Evolutionary conservation across 768 basidiomycete species (phyloP).

Genomic region (Mrakia gelida): DNA sequence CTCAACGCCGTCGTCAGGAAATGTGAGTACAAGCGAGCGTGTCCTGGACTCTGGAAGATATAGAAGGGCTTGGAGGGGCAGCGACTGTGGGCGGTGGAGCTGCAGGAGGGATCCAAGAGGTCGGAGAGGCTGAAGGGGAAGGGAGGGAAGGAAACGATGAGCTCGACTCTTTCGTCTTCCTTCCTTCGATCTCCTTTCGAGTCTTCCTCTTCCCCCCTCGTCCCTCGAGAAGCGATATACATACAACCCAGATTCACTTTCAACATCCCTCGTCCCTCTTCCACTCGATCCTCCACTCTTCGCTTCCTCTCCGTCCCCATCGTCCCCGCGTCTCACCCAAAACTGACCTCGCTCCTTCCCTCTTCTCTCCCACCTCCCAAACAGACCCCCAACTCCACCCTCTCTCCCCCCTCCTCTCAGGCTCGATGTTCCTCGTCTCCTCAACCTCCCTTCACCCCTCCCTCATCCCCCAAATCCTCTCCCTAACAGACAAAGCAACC

Average conservation of each 20-base stretch:
- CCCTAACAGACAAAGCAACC: slow-evolving; percentile 22
- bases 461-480: slow-evolving; percentile 18
- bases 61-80: not conserved
- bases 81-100: too few relatives aligned
- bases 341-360: not conserved
- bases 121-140: not conserved
- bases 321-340: too few relatives aligned
- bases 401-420: slow-evolving; percentile 2
- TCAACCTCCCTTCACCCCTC: not conserved
- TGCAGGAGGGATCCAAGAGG: not conserved
- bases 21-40: slow-evolving; percentile 3
- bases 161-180: not conserved
- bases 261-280: not conserved
- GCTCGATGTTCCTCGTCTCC: slow-evolving; percentile 28
- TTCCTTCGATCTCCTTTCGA: not conserved
- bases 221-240: not conserved
- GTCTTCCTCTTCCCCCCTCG: not conserved
- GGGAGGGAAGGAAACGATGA: not conserved
- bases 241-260: not conserved
- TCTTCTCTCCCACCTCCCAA: not conserved
- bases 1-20: slow-evolving; percentile 8
- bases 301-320: not conserved
- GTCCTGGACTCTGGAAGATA: not conserved
- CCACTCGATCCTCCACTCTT: not conserved
- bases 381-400: not conserved